These are phyloP conservation scores for Pleurotus pulmonarius DNA, from an alignment of 768 basidiomycete species.

Conservation along the genomic window DNA sequence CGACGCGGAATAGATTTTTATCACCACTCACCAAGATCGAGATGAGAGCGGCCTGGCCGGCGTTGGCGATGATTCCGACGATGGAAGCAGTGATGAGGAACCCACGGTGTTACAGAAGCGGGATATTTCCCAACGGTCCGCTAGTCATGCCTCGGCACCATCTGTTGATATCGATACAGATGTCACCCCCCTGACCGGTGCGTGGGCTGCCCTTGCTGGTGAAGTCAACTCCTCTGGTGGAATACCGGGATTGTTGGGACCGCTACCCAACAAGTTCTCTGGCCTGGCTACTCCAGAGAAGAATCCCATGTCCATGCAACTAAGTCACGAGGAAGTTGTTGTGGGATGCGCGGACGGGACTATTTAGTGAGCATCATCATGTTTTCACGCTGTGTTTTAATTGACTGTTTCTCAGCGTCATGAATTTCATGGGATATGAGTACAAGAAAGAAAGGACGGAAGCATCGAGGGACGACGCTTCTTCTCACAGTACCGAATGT, in stretches of 20 bases:
- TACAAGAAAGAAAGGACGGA: conserved; percentile 15
- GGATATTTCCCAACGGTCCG: conserved; percentile 7
- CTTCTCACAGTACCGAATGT: neutral
- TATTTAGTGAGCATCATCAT: conserved; percentile 69
- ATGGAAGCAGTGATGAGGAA: conserved; percentile 23
- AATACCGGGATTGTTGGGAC: conserved; percentile 58
- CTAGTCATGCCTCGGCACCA: conserved; percentile 16
- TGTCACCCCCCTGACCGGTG: conserved; percentile 66
- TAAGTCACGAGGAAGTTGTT: conserved; percentile 88
- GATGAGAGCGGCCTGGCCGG: conserved; percentile 14
- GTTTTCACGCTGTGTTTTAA: neutral
- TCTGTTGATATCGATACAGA: conserved; percentile 62
- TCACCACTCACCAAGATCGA: conserved; percentile 76
- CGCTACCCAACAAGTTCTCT: conserved; percentile 63
- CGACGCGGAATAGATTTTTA: conserved; percentile 54
- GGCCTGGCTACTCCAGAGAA: conserved; percentile 86
- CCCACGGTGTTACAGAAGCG: conserved; percentile 12
- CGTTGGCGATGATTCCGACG: conserved; percentile 16
- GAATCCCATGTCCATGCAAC: conserved; percentile 93
- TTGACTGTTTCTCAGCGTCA: conserved; percentile 19
- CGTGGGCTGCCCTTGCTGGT: conserved; percentile 68
- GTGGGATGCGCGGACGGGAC: conserved; percentile 90
- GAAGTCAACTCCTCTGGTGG: conserved; percentile 27
- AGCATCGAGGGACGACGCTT: neutral
- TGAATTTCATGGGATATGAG: conserved; percentile 29